Evolutionary conservation across 106 monocot species (phyloP).

Genomic region (Dioscorea alata): DNA sequence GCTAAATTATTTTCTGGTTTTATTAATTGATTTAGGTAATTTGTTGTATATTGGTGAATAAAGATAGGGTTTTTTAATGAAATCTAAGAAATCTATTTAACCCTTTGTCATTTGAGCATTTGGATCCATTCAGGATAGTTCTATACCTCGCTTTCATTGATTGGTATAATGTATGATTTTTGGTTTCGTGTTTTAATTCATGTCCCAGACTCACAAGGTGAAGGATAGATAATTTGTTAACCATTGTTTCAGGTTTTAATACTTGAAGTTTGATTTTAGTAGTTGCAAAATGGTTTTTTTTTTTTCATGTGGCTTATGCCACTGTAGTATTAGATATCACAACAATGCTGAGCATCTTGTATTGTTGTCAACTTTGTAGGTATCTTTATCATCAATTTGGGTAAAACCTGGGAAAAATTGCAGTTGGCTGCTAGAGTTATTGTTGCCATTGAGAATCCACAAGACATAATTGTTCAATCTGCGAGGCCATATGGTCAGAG

Average conservation of each 20-base stretch:
- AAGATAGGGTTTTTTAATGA: no score
- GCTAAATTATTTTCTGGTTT: neutral
- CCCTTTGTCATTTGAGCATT: no score
- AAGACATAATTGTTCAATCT: slow-evolving; percentile 58
- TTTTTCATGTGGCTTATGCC: neutral
- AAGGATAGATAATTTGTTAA: no score
- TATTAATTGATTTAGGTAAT: neutral
- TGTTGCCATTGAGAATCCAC: slow-evolving; percentile 58
- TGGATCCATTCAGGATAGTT: no score
- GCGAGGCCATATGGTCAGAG: slow-evolving; percentile 54
- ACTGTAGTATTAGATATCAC: neutral
- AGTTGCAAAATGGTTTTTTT: neutral
- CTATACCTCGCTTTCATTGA: no score
- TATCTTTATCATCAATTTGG: slow-evolving; percentile 56
- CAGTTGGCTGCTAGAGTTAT: slow-evolving; percentile 56
- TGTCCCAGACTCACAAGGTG: no score
- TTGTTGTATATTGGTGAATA: no score
- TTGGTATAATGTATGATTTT: no score
- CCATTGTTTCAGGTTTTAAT: no score
- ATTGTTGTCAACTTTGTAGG: slow-evolving; percentile 10
- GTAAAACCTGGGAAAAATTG: slow-evolving; percentile 58
- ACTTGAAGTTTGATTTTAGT: neutral
- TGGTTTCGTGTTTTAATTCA: no score
- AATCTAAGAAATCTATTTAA: no score
- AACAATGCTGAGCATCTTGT: neutral